Conservation (phyloP, 176 grass and related monocot species). For the Oryza officinalis region DNA sequence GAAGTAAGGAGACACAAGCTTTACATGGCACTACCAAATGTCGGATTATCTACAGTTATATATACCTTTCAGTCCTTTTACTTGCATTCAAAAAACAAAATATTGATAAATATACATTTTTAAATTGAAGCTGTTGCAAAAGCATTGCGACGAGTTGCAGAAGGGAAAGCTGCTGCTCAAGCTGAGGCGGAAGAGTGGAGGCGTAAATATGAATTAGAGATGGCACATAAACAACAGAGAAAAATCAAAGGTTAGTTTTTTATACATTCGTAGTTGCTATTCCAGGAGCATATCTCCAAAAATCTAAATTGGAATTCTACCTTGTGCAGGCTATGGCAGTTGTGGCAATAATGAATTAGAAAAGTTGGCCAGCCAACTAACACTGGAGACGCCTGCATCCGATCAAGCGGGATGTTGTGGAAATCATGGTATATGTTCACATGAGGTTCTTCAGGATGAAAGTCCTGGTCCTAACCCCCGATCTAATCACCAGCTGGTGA, state of each 20-base stretch:
- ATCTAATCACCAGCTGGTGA: constrained; percentile 60
- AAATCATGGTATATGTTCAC: constrained; percentile 96
- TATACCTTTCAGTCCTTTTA: constrained; percentile 1
- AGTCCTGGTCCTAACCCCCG: constrained; percentile 56
- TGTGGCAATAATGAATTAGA: constrained; percentile 35
- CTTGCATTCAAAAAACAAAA: constrained; percentile 12
- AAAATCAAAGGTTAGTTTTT: constrained; percentile 63
- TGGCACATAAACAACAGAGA: constrained; percentile 49
- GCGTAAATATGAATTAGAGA: constrained; percentile 91
- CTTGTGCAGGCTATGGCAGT: constrained; percentile 45
- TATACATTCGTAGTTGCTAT: constrained; percentile 18
- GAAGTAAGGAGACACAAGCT: constrained; percentile 62
- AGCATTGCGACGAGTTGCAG: constrained; percentile 77
- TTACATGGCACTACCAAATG: constrained; percentile 2
- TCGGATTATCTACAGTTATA: constrained; percentile 20
- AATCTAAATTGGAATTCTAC: constrained; percentile 35
- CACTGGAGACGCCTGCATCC: constrained; percentile 39
- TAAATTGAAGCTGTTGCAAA: constrained; percentile 88
- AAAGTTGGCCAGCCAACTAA: constrained; percentile 43
- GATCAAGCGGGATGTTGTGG: constrained; percentile 85
- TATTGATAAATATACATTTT: constrained; percentile 26
- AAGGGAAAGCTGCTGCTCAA: constrained; percentile 95
- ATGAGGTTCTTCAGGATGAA: constrained; percentile 88
- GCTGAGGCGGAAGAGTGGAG: constrained; percentile 87
- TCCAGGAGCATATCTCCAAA: not conserved